A percentile compares a stretch with the other conserved stretches of the same genome.
Evolutionary conservation across 108 stramenopile species (phyloP).

Genomic region (Asterionellopsis glacialis): DNA sequence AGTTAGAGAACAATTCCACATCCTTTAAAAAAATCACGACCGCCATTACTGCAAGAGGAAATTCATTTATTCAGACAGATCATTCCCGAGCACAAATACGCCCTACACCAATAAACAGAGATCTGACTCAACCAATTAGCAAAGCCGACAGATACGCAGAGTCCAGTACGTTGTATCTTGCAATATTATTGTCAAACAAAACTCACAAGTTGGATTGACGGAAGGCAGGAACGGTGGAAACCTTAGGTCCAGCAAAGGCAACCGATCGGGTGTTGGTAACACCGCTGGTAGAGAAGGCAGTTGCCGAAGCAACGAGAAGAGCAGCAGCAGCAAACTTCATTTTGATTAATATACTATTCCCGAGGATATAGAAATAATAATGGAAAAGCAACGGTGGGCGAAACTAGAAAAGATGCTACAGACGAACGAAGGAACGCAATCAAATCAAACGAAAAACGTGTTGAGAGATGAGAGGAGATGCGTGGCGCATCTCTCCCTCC

Average conservation of each 20-base stretch:
- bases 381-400: no score
- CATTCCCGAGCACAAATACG: no score
- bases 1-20: not conserved
- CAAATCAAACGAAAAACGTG: not conserved
- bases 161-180: no score
- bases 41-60: no score
- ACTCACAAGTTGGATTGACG: conserved; percentile 14
- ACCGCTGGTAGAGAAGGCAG: conserved; percentile 34
- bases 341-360: conserved; percentile 9
- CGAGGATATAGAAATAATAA: conserved; percentile 5
- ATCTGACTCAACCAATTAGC: no score
- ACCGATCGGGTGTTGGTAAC: conserved; percentile 11
- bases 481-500: not conserved
- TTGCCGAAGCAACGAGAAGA: conserved; percentile 40
- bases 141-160: no score
- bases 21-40: not conserved
- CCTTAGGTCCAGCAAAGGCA: conserved; percentile 10
- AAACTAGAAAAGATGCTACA: no score
- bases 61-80: no score
- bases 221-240: conserved; percentile 19
- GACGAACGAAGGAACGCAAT: no score
- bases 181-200: no score
- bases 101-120: no score
- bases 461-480: not conserved
- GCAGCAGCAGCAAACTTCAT: conserved; percentile 49